Evolutionary conservation across 805 yeast genomes (phyloP).

Genomic region (Komagataella pastoris): DNA sequence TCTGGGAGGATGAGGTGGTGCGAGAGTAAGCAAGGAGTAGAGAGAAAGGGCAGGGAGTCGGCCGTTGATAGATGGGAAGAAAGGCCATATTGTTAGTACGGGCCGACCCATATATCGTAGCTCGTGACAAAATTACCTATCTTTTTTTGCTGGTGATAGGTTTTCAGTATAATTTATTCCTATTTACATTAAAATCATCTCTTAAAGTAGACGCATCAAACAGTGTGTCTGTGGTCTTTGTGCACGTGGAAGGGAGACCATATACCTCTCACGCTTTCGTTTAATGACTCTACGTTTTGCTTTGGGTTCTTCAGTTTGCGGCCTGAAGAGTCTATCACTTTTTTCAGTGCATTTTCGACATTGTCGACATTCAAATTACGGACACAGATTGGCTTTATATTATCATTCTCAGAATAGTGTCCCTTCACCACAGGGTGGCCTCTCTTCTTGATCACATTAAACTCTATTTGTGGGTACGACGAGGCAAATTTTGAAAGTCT

Average conservation of each 20-base stretch:
- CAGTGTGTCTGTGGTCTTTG: conserved; percentile 31
- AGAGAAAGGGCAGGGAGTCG: not conserved
- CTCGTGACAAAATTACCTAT: not conserved
- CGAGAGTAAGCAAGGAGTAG: not conserved
- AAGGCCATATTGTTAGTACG: not conserved
- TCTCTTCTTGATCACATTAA: conserved; percentile 50
- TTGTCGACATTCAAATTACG: conserved; percentile 53
- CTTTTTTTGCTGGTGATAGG: not conserved
- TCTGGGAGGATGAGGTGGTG: not conserved
- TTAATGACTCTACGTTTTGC: conserved; percentile 69
- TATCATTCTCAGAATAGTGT: conserved; percentile 29
- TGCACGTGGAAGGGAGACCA: conserved; percentile 93
- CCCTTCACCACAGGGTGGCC: conserved; percentile 79
- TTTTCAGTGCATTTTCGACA: conserved; percentile 50
- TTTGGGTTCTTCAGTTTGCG: conserved; percentile 43
- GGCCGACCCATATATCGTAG: not conserved
- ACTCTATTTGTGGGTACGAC: conserved; percentile 52
- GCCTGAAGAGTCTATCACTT: conserved; percentile 62
- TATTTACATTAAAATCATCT: not conserved
- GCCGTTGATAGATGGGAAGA: not conserved
- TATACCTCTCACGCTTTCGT: conserved; percentile 83
- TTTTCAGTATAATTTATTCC: not conserved
- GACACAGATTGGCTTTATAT: conserved; percentile 55
- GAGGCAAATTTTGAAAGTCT: conserved; percentile 43
- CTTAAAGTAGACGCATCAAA: conserved; percentile 12